phyloP scores from a whole-genome alignment of 495 filamentous ascomycete species.

The Xanthoparmelia taractica region DNA sequence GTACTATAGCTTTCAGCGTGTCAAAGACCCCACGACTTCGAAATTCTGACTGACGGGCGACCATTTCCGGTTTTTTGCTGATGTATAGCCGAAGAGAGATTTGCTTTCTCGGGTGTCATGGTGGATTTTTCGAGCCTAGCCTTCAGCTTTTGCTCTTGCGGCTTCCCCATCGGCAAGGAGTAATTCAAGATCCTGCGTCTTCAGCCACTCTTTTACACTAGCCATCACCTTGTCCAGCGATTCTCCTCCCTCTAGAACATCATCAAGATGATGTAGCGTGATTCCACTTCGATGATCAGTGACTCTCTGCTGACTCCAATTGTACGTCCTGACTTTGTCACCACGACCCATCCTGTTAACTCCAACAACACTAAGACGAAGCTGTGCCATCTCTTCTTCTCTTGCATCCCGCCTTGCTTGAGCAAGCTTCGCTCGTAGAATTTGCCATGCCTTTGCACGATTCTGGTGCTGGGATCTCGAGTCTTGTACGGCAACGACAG shows the following conservation, averaged over 20 bases:
- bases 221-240: conserved; percentile 28
- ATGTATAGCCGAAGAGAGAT: too few relatives aligned
- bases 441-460: conserved; percentile 73
- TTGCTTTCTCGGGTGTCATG: neutral
- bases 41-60: neutral
- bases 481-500: conserved; percentile 85
- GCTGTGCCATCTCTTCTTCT: conserved; percentile 66
- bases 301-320: conserved; percentile 85
- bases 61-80: too few relatives aligned
- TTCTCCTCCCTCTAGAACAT: conserved; percentile 66
- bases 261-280: conserved; percentile 72
- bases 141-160: conserved; percentile 3
- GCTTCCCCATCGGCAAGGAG: conserved; percentile 47
- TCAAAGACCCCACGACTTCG: neutral
- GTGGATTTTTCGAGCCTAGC: neutral
- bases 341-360: conserved; percentile 75
- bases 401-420: conserved; percentile 72
- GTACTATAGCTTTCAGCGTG: neutral
- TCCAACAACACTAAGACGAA: conserved; percentile 69
- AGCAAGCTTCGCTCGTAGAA: conserved; percentile 76
- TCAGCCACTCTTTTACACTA: conserved; percentile 76
- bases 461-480: conserved; percentile 85
- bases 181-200: conserved; percentile 65
- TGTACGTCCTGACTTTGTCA: conserved; percentile 93
- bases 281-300: conserved; percentile 88